phyloP scores from a whole-genome alignment of 2,329 filamentous ascomycete species.

The Lasiodiplodia sp. region DNA sequence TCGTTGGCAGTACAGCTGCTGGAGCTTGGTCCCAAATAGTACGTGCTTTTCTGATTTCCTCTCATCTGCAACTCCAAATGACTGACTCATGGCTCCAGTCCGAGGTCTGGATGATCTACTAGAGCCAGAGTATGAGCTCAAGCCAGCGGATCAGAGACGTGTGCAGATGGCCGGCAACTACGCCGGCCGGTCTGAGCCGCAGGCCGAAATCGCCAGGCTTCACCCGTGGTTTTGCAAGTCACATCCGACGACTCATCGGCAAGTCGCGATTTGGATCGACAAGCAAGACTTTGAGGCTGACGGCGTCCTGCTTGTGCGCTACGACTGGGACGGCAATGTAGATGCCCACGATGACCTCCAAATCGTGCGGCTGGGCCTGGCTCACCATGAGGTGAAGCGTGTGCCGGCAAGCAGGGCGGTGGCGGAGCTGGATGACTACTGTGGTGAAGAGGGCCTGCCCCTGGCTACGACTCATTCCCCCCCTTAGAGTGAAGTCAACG shows the following conservation, averaged over 20 bases:
- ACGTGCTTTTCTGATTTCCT: not conserved
- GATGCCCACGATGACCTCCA: not conserved
- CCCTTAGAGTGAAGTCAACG: too few species aligned
- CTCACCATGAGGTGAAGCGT: not conserved
- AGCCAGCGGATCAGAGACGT: not conserved
- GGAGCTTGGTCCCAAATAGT: not conserved
- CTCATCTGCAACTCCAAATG: too few species aligned
- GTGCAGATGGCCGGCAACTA: conserved; percentile 5
- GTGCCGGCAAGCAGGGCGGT: conserved; percentile 4
- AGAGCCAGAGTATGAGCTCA: not conserved
- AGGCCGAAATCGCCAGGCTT: not conserved
- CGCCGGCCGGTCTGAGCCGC: not conserved
- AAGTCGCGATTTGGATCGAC: not conserved
- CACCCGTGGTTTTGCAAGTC: not conserved
- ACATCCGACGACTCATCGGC: not conserved
- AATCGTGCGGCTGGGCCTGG: not conserved
- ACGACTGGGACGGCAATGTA: conserved; percentile 6
- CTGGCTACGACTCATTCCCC: too few species aligned
- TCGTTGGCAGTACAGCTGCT: not conserved
- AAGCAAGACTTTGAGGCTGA: not conserved
- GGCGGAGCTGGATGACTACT: conserved; percentile 9
- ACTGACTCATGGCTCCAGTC: not conserved
- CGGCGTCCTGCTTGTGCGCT: not conserved
- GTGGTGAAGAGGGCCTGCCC: not conserved
- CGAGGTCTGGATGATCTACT: not conserved